Base-by-base conservation (phyloP, 768 basidiomycete species). In the Boletus vinaceobasis region DNA sequence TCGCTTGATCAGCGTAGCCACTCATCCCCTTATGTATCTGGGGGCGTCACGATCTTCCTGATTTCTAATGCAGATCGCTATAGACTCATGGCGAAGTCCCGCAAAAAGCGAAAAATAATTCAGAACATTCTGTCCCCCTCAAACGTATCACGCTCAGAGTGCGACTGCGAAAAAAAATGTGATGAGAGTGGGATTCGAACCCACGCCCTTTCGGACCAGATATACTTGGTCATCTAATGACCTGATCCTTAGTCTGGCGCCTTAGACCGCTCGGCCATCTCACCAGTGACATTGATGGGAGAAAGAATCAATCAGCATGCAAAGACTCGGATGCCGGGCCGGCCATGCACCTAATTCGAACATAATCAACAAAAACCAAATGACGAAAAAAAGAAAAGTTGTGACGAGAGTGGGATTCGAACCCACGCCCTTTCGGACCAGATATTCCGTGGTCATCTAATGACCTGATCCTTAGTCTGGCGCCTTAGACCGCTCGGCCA, bases 401-500 rank as follows among this genome's bases (percentile, higher is more conserved):
- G 4, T 63, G 66, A 68, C 53, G 65, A 67, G 71, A 74, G 73
- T 72, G 71, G 71, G 71, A 72, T 72, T 72, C 70, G 71, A 72
- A 72, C 72, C 69, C 71, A 72, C 73, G 71, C 73, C 73, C 71
- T 70, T 70, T 70, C 69, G 70, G 68, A 72, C 69, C 69, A 70
- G 69, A 70, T 70, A 59, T 44, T 4, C 63, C 37, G 23, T 17
- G 65, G 63, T 65, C 66, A 69, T 64, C 59, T 1, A n/a, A 63
- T 62, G 66, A 68, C 68, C 65, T 70, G 27, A 8, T 71, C 75
- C 78, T 78, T 79, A 80, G 79, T 80, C 79, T 79, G 79, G 80
- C 79, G 79, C 79, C 79, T 78, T 80, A 73, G 78, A 80, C 79
- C 79, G 76, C 79, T 80, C 79, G 79, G 79, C 79, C 79, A 80